Conservation (phyloP, 2,329 filamentous ascomycete genomes). For the Trichoderma koningii region DNA sequence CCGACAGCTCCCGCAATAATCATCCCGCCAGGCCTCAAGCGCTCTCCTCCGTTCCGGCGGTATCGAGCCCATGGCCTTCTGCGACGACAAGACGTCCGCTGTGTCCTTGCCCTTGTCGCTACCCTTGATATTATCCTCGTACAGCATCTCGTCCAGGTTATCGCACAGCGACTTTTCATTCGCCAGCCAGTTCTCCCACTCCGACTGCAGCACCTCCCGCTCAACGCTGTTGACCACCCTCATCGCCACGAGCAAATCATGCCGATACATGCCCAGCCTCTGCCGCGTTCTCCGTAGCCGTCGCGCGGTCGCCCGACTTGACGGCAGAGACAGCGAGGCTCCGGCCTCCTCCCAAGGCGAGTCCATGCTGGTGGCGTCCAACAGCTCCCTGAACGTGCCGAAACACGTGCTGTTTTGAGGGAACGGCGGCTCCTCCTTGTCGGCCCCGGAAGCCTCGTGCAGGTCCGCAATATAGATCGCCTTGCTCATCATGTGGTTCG, state of each 20-base stretch:
- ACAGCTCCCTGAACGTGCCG: constrained; percentile 61
- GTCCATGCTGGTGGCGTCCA: constrained; percentile 61
- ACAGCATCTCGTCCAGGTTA: constrained; percentile 55
- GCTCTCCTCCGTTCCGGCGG: constrained; percentile 39
- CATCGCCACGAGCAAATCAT: constrained; percentile 89
- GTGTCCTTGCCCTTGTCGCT: constrained; percentile 31
- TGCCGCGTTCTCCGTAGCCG: constrained; percentile 80
- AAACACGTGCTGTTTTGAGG: constrained; percentile 59
- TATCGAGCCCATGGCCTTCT: constrained; percentile 40
- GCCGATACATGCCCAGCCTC: constrained; percentile 77
- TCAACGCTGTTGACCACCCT: constrained; percentile 88
- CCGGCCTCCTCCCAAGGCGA: constrained; percentile 57
- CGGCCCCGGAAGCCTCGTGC: constrained; percentile 59
- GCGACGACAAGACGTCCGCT: constrained; percentile 33
- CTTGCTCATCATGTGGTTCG: constrained; percentile 79
- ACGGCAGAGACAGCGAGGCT: constrained; percentile 47
- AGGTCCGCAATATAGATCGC: constrained; percentile 83
- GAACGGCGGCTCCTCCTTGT: constrained; percentile 39
- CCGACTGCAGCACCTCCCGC: constrained; percentile 77
- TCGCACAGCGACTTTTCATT: constrained; percentile 78
- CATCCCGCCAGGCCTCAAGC: constrained; percentile 53
- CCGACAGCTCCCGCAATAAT: constrained; percentile 60
- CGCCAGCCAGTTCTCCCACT: constrained; percentile 91
- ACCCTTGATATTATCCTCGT: constrained; percentile 31
- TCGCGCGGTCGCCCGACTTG: constrained; percentile 58